phyloP scores from a whole-genome alignment of 2,329 filamentous ascomycete species.

The Cucurbitaria berberidis region DNA sequence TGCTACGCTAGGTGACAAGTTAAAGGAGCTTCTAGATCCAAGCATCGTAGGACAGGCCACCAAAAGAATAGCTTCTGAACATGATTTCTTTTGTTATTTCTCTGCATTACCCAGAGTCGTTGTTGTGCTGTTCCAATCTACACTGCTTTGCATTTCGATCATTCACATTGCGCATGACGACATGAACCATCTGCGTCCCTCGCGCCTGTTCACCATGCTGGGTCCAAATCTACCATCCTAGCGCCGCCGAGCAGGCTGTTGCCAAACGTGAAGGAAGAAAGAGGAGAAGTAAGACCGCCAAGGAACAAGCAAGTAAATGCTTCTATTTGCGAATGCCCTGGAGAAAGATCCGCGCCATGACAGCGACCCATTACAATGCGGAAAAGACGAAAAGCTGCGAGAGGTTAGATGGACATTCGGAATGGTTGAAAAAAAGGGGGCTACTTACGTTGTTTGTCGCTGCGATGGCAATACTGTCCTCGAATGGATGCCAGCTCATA shows the following conservation, averaged over 20 bases:
- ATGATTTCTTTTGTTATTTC: slow-evolving; percentile 37
- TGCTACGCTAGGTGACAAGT: background rate
- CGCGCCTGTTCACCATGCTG: slow-evolving; percentile 28
- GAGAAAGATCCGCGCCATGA: slow-evolving; percentile 30
- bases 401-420: slow-evolving; percentile 7
- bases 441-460: slow-evolving; percentile 96
- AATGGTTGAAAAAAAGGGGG: background rate
- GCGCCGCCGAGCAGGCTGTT: slow-evolving; percentile 34
- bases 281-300: slow-evolving; percentile 36
- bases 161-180: slow-evolving; percentile 36
- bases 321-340: slow-evolving; percentile 38
- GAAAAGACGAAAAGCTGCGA: slow-evolving; percentile 63
- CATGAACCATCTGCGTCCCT: slow-evolving; percentile 31
- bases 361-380: slow-evolving; percentile 52
- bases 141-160: slow-evolving; percentile 29
- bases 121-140: slow-evolving; percentile 43
- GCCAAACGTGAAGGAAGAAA: slow-evolving; percentile 37
- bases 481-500: slow-evolving; percentile 99
- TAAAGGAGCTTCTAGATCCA: background rate
- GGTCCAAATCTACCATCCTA: slow-evolving; percentile 39
- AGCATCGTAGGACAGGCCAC: background rate
- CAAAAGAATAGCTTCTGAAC: background rate
- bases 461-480: slow-evolving; percentile 99
- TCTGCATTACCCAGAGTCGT: slow-evolving; percentile 41
- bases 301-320: slow-evolving; percentile 33